Conservation (phyloP, 768 basidiomycete species). For the Mycena amicta region DNA sequence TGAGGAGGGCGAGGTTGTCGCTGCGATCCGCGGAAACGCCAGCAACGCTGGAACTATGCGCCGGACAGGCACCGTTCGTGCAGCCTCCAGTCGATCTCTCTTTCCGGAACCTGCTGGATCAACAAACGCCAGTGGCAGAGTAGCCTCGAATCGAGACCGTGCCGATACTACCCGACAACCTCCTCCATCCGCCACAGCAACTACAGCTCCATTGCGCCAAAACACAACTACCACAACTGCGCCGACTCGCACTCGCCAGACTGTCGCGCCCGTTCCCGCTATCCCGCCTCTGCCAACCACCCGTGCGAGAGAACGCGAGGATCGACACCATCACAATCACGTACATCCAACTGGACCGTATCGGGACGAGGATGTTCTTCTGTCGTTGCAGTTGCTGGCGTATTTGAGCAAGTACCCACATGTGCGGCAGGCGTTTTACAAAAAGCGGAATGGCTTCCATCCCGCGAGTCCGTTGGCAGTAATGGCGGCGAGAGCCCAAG, state of each 20-base stretch:
- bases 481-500: constrained; percentile 22
- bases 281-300: constrained; percentile 14
- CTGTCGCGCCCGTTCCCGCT: constrained; percentile 33
- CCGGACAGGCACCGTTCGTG: constrained; percentile 20
- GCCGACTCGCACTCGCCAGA: constrained; percentile 48
- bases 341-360: constrained; percentile 61
- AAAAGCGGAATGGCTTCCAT: constrained; percentile 80
- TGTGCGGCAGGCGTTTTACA: constrained; percentile 94
- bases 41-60: constrained; percentile 19
- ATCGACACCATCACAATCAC: constrained; percentile 39
- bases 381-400: constrained; percentile 89
- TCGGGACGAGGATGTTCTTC: constrained; percentile 91
- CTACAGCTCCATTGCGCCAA: constrained; percentile 23
- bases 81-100: not conserved
- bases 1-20: constrained; percentile 22
- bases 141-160: too few species aligned
- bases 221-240: constrained; percentile 33
- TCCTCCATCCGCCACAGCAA: constrained; percentile 36
- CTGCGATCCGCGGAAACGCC: constrained; percentile 15
- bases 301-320: constrained; percentile 26
- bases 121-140: too few species aligned
- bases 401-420: constrained; percentile 98
- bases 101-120: constrained; percentile 13
- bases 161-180: constrained; percentile 26
- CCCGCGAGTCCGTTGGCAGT: constrained; percentile 57